These are phyloP conservation scores for Cairneyella variabilis DNA, from an alignment of 495 filamentous ascomycete species.

Conservation along the genomic window DNA sequence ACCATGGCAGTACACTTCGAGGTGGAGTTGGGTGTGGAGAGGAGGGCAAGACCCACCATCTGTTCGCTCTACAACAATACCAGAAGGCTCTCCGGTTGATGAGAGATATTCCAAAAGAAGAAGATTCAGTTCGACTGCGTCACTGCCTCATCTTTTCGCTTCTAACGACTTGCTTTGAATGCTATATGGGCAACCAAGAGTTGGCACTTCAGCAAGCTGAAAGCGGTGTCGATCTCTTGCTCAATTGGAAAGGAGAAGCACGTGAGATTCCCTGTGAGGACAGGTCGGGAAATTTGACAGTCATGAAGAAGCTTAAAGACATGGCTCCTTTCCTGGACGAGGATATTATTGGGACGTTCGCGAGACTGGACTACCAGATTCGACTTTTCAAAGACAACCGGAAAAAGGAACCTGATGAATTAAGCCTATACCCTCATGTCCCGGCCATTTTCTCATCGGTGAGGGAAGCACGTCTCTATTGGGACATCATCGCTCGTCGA, in stretches of 20 bases:
- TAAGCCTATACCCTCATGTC: background rate
- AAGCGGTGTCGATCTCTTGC: background rate
- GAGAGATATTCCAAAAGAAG: background rate
- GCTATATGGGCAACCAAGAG: conserved; percentile 3
- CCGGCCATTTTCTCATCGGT: background rate
- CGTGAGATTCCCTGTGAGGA: background rate
- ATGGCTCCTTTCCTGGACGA: conserved; percentile 1
- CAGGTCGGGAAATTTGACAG: background rate
- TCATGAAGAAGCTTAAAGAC: no score
- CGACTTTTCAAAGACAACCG: background rate
- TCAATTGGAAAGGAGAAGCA: background rate
- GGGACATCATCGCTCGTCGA: background rate
- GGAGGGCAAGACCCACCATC: conserved; percentile 17
- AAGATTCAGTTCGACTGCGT: background rate
- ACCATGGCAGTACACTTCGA: background rate
- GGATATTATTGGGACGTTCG: background rate
- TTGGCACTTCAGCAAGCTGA: background rate
- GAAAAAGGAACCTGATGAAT: no score
- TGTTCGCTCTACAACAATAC: conserved; percentile 6
- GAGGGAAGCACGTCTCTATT: background rate
- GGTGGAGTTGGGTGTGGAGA: background rate
- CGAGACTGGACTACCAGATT: background rate
- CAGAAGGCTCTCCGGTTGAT: conserved; percentile 2
- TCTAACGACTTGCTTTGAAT: conserved; percentile 2
- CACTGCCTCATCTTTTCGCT: conserved; percentile 1